These are phyloP conservation scores for Colletotrichum lupini DNA, from an alignment of 2,329 filamentous ascomycete species.

Conservation along the genomic window DNA sequence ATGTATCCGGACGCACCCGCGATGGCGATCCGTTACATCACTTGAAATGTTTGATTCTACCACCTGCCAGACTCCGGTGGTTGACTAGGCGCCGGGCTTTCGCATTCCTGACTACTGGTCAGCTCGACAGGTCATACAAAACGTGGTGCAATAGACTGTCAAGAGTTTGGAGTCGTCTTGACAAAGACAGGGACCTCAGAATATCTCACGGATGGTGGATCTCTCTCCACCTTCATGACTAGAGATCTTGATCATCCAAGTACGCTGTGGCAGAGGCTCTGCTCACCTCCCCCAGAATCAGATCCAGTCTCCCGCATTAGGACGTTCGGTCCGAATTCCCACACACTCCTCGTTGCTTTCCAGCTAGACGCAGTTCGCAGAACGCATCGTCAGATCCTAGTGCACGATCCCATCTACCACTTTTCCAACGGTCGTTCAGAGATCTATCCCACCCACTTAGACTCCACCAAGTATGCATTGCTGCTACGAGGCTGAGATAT, in stretches of 20 bases:
- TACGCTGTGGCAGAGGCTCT: neutral
- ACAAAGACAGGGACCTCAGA: neutral
- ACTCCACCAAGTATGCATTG: neutral
- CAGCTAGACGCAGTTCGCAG: neutral
- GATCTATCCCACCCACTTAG: neutral
- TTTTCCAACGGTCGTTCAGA: neutral
- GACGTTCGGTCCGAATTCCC: constrained; percentile 7
- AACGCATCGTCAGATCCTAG: neutral
- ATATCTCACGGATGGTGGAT: neutral
- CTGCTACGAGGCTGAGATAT: neutral
- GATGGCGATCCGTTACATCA: constrained; percentile 30
- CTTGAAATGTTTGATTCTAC: constrained; percentile 12
- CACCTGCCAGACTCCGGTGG: neutral
- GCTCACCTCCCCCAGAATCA: neutral
- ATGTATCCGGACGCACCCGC: constrained; percentile 23
- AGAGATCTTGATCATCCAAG: neutral
- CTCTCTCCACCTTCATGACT: neutral
- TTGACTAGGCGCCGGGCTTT: constrained; percentile 15
- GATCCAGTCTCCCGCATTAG: neutral
- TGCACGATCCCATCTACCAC: neutral
- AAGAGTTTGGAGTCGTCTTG: neutral
- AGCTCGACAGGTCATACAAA: constrained; percentile 6
- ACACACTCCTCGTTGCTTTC: neutral
- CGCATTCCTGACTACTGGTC: constrained; percentile 1
- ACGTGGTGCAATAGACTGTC: neutral